Conservation (phyloP, 2,329 filamentous ascomycete genomes). For the Xylariaceae sp. region DNA sequence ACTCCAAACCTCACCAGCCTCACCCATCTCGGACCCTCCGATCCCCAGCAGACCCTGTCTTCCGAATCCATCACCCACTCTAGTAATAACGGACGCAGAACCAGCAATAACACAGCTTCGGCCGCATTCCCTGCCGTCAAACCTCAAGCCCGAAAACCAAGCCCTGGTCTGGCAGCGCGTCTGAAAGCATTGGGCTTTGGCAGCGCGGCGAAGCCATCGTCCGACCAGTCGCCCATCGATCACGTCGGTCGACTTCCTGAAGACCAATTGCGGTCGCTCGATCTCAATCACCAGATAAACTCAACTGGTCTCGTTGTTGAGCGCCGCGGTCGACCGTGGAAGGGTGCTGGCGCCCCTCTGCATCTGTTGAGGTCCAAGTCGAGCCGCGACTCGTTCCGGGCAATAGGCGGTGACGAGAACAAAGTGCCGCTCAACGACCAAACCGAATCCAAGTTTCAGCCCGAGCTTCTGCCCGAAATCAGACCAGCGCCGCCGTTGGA, state of each 20-base stretch:
- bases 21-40: conserved; percentile 36
- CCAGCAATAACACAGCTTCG: conserved; percentile 22
- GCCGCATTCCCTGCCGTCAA: conserved; percentile 25
- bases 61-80: too few species aligned
- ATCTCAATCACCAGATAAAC: conserved; percentile 62
- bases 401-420: conserved; percentile 19
- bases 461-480: conserved; percentile 51
- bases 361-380: conserved; percentile 32
- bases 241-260: conserved; percentile 67
- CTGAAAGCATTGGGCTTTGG: conserved; percentile 64
- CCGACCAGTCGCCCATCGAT: conserved; percentile 39
- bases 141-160: conserved; percentile 53
- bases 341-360: conserved; percentile 58
- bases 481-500: conserved; percentile 48
- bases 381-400: conserved; percentile 30
- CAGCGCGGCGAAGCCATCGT: conserved; percentile 34
- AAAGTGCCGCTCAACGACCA: conserved; percentile 12
- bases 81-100: conserved; percentile 7
- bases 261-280: conserved; percentile 66
- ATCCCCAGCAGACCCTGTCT: conserved; percentile 9
- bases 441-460: conserved; percentile 21
- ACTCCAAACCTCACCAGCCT: conserved; percentile 34
- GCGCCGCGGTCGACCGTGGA: conserved; percentile 70
- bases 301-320: conserved; percentile 52
- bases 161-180: conserved; percentile 62